Evolutionary conservation across 208 protist species (phyloP), one percentile per base, ranked within the genome.

Genomic region (Leishmania turanica): DNA sequence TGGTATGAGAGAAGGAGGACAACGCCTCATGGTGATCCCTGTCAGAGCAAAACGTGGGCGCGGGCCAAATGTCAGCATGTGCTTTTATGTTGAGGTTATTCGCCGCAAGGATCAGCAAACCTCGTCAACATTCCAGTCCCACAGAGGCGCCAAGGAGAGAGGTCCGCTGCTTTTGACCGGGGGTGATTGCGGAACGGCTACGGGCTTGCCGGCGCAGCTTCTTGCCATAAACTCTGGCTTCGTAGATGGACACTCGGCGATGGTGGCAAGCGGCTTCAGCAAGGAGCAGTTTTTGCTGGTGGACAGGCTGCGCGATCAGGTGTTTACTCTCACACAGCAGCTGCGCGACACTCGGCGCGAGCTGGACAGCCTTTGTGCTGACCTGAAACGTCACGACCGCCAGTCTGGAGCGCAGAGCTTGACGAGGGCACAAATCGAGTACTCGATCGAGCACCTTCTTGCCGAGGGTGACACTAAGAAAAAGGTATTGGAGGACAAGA

Each of bases 281-380:
- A 87, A 77, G 51, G 90, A 96, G 42, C 90, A 94, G 75, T 89
- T 94, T 77, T 42, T 94, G 7, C 77, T 94, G 40, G 87, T 94
- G 21, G 90, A 94, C 79, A 85, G 88, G 24, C 76, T 94, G 64
- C 81, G 91, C 45, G 90, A 96, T 77, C 86, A 94, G 60, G 91
- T 94, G 34, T 89, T 93, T 66, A 86, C 89, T 31, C 81, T 94
- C 45, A 90, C 89, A n/a, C 82, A 91, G 80, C 89, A 94, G 70
- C 73, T 96, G 51, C 87, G 90, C 17, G 90, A 94, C 66, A 66
- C 89, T 19, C 86, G 91, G 11, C 78, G 84, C 54, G 84, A 92
- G 78, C 83, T 93, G 21, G 89, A 92, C 74, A 79, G 58, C 65
- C 86, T 96, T 31, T 82, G 75, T 73, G 79, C 87, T 54, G 84